Conservation (phyloP, 176 grass and related monocot species). For the Aegilops sharonensis region DNA sequence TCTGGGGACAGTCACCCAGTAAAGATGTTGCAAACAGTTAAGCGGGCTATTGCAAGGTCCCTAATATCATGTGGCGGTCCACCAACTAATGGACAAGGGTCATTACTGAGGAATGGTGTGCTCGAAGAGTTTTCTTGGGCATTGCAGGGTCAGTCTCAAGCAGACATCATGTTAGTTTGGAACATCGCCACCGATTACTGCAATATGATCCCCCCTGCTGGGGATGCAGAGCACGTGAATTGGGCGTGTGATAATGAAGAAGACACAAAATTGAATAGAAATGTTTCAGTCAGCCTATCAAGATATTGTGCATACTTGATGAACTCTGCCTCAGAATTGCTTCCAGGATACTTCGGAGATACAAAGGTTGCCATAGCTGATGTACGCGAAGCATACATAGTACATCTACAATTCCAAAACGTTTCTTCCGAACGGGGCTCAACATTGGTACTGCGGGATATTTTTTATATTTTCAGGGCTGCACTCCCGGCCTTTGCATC, state of each 20-base stretch:
- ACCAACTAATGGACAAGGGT: neutral
- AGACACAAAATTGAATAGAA: neutral
- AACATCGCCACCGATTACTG: slow-evolving; percentile 4
- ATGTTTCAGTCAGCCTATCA: neutral
- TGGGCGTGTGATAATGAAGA: no score
- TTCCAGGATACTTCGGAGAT: neutral
- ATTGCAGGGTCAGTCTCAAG: neutral
- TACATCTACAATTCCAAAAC: no score
- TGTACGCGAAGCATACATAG: neutral
- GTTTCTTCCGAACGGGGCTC: no score
- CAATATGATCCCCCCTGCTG: no score
- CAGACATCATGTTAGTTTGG: slow-evolving; percentile 11
- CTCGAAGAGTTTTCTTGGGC: neutral
- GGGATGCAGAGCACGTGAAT: no score
- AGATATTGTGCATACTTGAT: slow-evolving; percentile 11
- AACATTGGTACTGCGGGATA: no score
- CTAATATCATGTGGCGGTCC: neutral
- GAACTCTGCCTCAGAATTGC: neutral
- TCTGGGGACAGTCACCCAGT: no score
- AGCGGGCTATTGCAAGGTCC: neutral
- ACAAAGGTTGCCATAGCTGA: neutral
- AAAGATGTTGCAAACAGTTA: neutral
- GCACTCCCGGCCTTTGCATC: no score
- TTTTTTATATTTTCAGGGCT: no score
- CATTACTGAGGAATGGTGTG: neutral